Percentiles rank a stretch among this genome's conserved stretches.
phyloP scores from a whole-genome alignment of 495 filamentous ascomycete species.

The Penicillium maclennaniae region DNA sequence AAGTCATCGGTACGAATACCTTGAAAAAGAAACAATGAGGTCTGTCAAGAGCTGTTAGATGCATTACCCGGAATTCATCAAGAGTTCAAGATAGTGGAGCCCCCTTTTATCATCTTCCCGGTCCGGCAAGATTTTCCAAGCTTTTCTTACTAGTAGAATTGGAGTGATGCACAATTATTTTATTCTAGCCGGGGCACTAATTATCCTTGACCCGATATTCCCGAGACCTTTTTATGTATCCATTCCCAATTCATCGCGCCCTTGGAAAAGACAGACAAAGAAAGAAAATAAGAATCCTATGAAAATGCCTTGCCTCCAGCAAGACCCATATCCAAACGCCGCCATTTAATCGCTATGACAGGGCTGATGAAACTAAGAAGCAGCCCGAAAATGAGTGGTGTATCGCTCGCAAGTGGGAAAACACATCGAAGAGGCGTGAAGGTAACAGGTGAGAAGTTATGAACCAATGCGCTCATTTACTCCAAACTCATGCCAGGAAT shows the following conservation, averaged over 20 bases:
- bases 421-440: neutral
- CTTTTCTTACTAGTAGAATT: neutral
- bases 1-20: too few species aligned
- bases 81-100: too few species aligned
- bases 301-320: neutral
- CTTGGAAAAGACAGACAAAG: neutral
- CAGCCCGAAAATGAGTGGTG: neutral
- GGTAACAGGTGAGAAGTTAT: neutral
- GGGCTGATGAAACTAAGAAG: neutral
- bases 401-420: neutral
- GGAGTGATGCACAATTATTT: neutral
- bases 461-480: constrained; percentile 2
- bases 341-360: constrained; percentile 12
- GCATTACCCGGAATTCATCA: too few species aligned
- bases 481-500: constrained; percentile 22
- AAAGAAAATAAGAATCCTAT: neutral
- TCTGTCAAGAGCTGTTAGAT: too few species aligned
- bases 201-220: neutral
- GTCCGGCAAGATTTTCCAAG: too few species aligned
- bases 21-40: too few species aligned
- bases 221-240: neutral
- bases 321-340: constrained; percentile 2
- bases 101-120: neutral
- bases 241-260: neutral
- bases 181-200: neutral